Conservation (phyloP, 108 stramenopile genomes). For the Hondaea fermentalgiana region DNA sequence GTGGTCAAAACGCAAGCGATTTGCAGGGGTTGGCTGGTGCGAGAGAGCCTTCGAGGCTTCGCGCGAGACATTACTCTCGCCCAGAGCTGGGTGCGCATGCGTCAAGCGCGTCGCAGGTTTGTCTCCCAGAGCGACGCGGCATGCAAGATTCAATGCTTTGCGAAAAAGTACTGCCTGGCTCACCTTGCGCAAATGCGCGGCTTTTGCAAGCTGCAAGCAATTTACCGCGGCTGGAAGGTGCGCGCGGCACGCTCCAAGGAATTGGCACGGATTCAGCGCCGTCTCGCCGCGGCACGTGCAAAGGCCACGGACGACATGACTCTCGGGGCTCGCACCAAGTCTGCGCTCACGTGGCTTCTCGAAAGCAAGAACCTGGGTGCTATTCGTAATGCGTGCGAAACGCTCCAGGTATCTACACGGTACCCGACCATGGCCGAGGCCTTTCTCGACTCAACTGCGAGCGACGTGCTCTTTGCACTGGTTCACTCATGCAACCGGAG, state of each 20-base stretch:
- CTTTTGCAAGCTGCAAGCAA: not conserved
- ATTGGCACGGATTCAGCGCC: not conserved
- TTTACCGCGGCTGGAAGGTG: not conserved
- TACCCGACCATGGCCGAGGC: constrained; percentile 26
- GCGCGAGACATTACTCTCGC: not conserved
- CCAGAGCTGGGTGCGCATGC: not conserved
- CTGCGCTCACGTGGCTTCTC: constrained; percentile 52
- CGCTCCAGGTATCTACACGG: constrained; percentile 60
- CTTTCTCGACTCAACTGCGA: constrained; percentile 55
- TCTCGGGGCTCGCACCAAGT: constrained; percentile 25
- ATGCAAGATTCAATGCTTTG: not conserved
- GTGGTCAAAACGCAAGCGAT: not conserved
- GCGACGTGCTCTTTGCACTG: constrained; percentile 56
- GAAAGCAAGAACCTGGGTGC: constrained; percentile 56
- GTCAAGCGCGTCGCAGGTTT: not conserved
- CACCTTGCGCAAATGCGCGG: not conserved
- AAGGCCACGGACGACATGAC: not conserved
- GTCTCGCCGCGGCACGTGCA: not conserved
- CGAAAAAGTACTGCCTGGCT: not conserved
- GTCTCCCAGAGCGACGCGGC: not conserved
- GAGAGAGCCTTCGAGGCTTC: not conserved
- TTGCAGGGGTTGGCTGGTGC: not conserved
- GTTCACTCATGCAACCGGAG: constrained; percentile 75
- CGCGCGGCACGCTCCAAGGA: not conserved
- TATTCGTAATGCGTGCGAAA: constrained; percentile 58